Evolutionary conservation across 305 asterid species (phyloP).

Genomic region (Fraxinus dipetala): DNA sequence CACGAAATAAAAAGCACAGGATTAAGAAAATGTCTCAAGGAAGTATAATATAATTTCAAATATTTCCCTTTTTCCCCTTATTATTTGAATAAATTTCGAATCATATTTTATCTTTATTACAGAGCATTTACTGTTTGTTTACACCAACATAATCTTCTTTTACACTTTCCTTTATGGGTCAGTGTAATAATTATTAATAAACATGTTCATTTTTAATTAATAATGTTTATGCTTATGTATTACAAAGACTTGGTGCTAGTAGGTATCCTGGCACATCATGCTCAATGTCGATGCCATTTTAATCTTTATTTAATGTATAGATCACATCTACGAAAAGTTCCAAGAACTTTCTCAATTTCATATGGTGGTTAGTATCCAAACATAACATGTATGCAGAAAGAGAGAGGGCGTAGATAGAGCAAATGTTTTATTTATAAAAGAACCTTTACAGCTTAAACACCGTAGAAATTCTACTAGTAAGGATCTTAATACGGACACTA

Average conservation of each 20-base stretch:
- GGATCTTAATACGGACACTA: background rate
- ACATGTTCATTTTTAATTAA: background rate
- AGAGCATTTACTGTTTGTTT: background rate
- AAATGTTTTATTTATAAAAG: background rate
- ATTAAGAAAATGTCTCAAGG: slow-evolving; percentile 23
- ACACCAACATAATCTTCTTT: background rate
- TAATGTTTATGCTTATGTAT: background rate
- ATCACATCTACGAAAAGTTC: background rate
- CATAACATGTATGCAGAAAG: background rate
- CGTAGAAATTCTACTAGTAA: background rate
- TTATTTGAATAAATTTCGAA: background rate
- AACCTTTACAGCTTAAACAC: background rate
- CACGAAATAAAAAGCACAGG: slow-evolving; percentile 18
- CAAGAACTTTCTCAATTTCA: background rate
- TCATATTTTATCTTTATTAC: background rate
- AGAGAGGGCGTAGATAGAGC: background rate
- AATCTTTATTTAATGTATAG: background rate
- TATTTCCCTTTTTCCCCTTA: background rate
- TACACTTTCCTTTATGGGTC: background rate
- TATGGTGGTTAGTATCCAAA: background rate
- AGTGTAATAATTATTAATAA: background rate
- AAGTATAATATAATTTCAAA: slow-evolving; percentile 8
- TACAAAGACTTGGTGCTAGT: background rate
- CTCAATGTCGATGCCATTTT: background rate
- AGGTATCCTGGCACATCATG: background rate